These are phyloP conservation scores for Alternaria triticina DNA, from an alignment of 2,329 filamentous ascomycete genomes.

Conservation along the genomic window DNA sequence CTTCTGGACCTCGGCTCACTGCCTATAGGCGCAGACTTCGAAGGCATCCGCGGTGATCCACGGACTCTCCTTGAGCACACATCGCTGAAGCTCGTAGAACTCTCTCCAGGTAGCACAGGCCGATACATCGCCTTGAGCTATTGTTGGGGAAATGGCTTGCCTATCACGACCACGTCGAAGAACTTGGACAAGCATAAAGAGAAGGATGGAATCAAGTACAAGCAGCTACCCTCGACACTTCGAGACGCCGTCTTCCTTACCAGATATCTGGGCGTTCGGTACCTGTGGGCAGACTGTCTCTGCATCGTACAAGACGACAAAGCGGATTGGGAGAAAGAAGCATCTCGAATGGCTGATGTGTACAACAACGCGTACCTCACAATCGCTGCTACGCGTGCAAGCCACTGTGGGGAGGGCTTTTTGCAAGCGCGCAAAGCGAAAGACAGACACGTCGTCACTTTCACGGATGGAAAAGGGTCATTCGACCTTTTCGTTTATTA, in stretches of 20 bases:
- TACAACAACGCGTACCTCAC: neutral
- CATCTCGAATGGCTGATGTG: constrained; percentile 12
- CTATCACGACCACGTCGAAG: neutral
- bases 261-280: neutral
- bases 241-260: neutral
- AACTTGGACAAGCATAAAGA: neutral
- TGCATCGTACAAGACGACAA: constrained; percentile 21
- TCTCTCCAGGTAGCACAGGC: neutral
- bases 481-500: neutral
- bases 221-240: neutral
- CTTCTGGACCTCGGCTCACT: too few relatives aligned
- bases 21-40: neutral
- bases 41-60: neutral
- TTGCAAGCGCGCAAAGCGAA: neutral
- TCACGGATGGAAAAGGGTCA: neutral
- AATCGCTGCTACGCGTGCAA: constrained; percentile 1
- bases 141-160: neutral
- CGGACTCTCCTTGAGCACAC: neutral
- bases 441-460: neutral
- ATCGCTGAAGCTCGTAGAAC: neutral
- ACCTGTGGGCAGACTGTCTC: constrained; percentile 26
- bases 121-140: neutral
- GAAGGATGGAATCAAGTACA: neutral
- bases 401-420: constrained; percentile 4
- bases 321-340: constrained; percentile 1